Base-by-base conservation (phyloP, 139 green algal genomes). In the Yamagishiella unicocca region DNA sequence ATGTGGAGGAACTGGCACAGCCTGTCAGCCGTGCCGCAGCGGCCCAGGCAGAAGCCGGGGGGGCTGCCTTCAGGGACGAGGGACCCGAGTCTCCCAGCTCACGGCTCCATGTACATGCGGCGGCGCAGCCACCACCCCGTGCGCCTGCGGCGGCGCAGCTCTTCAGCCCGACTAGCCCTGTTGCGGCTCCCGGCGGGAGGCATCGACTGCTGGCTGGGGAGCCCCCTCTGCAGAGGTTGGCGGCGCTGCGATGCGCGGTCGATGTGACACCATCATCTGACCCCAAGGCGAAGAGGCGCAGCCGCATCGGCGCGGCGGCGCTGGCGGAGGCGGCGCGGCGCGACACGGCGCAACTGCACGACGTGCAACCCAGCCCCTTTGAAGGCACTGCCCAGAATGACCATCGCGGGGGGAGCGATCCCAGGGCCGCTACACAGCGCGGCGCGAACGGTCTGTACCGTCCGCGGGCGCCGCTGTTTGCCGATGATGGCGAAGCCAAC, bases 321-420 rank as follows among this genome's bases (percentile, higher is more conserved):
- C 14, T 72, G 25, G 55, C 43, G 19, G 80, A 66, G 80, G 40
- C n/a, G n/a, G n/a, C n/a, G n/a, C n/a, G n/a, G n/a, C n/a, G n/a
- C n/a, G n/a, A n/a, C n/a, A n/a, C n/a, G n/a, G n/a, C n/a, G n/a
- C n/a, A n/a, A n/a, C 27, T 38, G 6, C 12, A 46, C 45, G 50
- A 62, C 27, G 45, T 42, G 45, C 31, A 29, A 19, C 78, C 78
- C 58, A 84, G 79, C 61, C 79, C 79, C 1, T 75, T 75, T 27
- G 79, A 85, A 67, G 79, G 79, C 61, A 85, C 79, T 0, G 79
- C 79, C 0, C 79, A 85, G 58, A 85, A 85, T 42, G 58, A 85
- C 45, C 75, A 40, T 8, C 5, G 24, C 29, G 46, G 31, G 2
- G 46, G 31, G 4, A 3, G 25, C 72, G 72, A 21, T 25, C 25